Evolutionary conservation across 495 filamentous ascomycete species (phyloP).

Genomic region (Apodospora peruviana): DNA sequence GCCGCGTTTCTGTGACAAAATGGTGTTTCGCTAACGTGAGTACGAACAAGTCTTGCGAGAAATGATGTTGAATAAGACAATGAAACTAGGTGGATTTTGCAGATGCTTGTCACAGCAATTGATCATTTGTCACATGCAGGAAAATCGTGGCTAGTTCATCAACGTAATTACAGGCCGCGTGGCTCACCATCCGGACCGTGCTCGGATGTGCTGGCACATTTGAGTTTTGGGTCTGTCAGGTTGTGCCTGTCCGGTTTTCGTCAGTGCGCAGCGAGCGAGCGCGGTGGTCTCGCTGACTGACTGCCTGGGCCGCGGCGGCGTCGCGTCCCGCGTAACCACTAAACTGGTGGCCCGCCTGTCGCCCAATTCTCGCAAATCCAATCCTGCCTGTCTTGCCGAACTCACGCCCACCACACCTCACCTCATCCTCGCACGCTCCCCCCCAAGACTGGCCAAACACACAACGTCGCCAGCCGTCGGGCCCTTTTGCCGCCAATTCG

Average conservation of each 20-base stretch:
- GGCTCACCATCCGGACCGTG: slow-evolving; percentile 13
- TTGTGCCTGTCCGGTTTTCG: slow-evolving; percentile 3
- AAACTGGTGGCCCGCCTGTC: slow-evolving; percentile 5
- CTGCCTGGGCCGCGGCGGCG: slow-evolving; percentile 21
- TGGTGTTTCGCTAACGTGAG: neutral
- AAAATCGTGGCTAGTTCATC: slow-evolving; percentile 4
- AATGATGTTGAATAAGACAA: neutral
- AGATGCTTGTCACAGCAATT: neutral
- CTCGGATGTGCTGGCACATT: neutral
- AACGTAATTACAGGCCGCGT: slow-evolving; percentile 13
- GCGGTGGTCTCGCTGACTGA: neutral
- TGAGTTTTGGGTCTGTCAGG: neutral
- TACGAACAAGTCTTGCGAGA: neutral
- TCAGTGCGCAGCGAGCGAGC: slow-evolving; percentile 13
- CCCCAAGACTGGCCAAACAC: slow-evolving; percentile 11
- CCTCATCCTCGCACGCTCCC: too few relatives aligned
- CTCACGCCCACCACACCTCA: neutral
- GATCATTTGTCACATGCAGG: neutral
- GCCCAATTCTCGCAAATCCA: slow-evolving; percentile 25
- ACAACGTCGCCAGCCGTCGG: slow-evolving; percentile 5
- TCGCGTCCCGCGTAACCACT: slow-evolving; percentile 30
- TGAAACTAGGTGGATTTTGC: too few relatives aligned
- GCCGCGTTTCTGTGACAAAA: neutral
- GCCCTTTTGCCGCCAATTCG: slow-evolving; percentile 7
- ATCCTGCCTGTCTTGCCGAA: slow-evolving; percentile 4